Evolutionary conservation across 2,329 filamentous ascomycete species (phyloP).

Genomic region (Fusarium napiforme): DNA sequence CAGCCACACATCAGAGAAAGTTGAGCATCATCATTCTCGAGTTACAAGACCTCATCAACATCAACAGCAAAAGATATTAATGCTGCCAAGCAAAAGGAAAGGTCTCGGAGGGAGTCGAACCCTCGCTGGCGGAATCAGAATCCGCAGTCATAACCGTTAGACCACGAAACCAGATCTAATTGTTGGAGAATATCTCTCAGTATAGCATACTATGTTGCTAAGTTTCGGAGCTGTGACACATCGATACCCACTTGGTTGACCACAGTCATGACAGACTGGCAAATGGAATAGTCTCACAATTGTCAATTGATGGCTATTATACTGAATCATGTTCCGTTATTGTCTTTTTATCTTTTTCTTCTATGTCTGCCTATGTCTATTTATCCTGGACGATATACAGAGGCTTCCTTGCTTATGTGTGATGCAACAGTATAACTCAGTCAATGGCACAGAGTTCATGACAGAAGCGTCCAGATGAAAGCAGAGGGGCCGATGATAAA

Average conservation of each 20-base stretch:
- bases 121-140: constrained; percentile 46
- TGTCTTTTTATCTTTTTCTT: rapidly evolving
- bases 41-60: not conserved
- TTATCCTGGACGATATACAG: not conserved
- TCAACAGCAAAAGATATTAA: not conserved
- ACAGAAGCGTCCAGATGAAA: not conserved
- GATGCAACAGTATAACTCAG: not conserved
- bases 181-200: not conserved
- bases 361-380: not conserved
- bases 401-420: not conserved
- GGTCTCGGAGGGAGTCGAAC: constrained; percentile 44
- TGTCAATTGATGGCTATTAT: not conserved
- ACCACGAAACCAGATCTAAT: constrained; percentile 3
- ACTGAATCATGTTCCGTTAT: rapidly evolving
- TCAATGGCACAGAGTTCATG: not conserved
- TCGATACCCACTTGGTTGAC: not conserved
- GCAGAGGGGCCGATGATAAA: not conserved
- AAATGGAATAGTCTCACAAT: not conserved
- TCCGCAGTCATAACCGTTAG: constrained; percentile 43
- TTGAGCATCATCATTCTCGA: not conserved
- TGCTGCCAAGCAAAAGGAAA: not conserved
- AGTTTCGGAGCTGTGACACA: rapidly evolving
- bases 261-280: not conserved
- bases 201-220: not conserved
- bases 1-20: not conserved